phyloP scores from a whole-genome alignment of 2,329 filamentous ascomycete genomes.

The Colletotrichum chlorophyti region DNA sequence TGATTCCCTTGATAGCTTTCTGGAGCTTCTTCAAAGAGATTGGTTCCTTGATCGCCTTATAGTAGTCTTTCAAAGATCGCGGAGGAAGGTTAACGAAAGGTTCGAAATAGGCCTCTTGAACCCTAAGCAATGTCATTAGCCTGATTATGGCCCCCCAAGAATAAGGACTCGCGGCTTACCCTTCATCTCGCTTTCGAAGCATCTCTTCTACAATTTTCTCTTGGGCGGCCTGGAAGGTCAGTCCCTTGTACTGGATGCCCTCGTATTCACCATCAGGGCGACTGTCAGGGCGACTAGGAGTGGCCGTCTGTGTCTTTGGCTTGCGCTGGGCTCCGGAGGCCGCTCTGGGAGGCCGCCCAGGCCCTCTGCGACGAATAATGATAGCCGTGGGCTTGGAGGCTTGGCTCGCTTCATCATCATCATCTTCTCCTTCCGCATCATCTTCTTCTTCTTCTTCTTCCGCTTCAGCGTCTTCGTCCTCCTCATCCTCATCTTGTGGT shows the following conservation, averaged over 20 bases:
- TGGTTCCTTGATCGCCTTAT: conserved; percentile 81
- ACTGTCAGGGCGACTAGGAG: conserved; percentile 53
- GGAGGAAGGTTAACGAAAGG: conserved; percentile 82
- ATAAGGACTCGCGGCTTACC: too few relatives aligned
- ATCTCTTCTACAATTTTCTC: conserved; percentile 83
- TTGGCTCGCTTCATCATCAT: conserved; percentile 38
- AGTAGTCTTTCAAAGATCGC: conserved; percentile 82
- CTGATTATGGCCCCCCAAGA: too few relatives aligned
- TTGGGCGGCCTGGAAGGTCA: conserved; percentile 84
- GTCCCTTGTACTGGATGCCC: conserved; percentile 69
- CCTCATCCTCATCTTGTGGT: conserved; percentile 34
- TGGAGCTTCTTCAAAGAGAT: conserved; percentile 80
- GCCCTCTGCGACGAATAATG: conserved; percentile 45
- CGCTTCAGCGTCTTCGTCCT: conserved; percentile 35
- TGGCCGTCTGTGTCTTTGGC: conserved; percentile 39
- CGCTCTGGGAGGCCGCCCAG: conserved; percentile 42
- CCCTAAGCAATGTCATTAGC: conserved; percentile 48
- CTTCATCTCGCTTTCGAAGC: conserved; percentile 70
- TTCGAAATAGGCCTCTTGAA: conserved; percentile 72
- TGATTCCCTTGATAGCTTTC: conserved; percentile 77
- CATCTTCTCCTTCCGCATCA: conserved; percentile 40
- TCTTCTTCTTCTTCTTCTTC: conserved; percentile 37
- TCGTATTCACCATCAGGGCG: conserved; percentile 62
- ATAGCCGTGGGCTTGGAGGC: conserved; percentile 40
- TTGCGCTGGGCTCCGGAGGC: conserved; percentile 38